Evolutionary conservation across 352 stramenopile genomes (phyloP).

Genomic region (Globisporangium emineosum): DNA sequence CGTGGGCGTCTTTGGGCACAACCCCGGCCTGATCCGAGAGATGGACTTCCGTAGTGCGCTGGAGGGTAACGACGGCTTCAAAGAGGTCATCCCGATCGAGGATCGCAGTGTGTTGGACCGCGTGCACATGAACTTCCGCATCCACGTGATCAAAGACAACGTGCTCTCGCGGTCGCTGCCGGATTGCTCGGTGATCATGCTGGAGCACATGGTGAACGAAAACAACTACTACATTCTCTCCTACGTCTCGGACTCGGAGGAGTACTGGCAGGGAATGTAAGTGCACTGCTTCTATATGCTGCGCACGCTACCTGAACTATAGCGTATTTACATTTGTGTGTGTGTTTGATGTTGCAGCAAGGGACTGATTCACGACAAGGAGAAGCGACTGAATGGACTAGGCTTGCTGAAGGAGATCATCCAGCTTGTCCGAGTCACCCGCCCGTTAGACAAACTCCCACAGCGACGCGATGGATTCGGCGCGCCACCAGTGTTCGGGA

Average conservation of each 20-base stretch:
- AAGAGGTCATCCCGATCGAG: conserved; percentile 75
- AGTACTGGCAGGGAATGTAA: conserved; percentile 70
- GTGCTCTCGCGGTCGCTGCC: conserved; percentile 73
- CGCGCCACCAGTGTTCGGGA: conserved; percentile 49
- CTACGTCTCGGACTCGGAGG: conserved; percentile 71
- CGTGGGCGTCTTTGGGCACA: conserved; percentile 78
- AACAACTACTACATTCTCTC: conserved; percentile 85
- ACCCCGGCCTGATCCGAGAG: conserved; percentile 65
- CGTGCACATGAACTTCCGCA: conserved; percentile 84
- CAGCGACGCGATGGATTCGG: conserved; percentile 59
- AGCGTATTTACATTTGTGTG: conserved; percentile 2
- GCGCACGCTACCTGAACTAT: background rate
- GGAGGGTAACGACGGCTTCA: conserved; percentile 56
- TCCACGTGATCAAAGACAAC: conserved; percentile 88
- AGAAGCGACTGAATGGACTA: conserved; percentile 47
- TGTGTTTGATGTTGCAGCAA: conserved; percentile 33
- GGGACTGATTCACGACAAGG: conserved; percentile 33
- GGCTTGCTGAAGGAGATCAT: conserved; percentile 72
- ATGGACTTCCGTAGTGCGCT: conserved; percentile 74
- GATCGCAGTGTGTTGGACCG: conserved; percentile 57
- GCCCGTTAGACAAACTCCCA: conserved; percentile 56
- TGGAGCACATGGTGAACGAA: conserved; percentile 82
- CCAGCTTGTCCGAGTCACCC: conserved; percentile 56
- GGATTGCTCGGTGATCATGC: conserved; percentile 69
- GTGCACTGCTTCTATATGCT: conserved; percentile 9